Evolutionary conservation across 2,329 filamentous ascomycete species (phyloP), one percentile per base, ranked within the genome.

Genomic region (Furcasterigmium sp.): DNA sequence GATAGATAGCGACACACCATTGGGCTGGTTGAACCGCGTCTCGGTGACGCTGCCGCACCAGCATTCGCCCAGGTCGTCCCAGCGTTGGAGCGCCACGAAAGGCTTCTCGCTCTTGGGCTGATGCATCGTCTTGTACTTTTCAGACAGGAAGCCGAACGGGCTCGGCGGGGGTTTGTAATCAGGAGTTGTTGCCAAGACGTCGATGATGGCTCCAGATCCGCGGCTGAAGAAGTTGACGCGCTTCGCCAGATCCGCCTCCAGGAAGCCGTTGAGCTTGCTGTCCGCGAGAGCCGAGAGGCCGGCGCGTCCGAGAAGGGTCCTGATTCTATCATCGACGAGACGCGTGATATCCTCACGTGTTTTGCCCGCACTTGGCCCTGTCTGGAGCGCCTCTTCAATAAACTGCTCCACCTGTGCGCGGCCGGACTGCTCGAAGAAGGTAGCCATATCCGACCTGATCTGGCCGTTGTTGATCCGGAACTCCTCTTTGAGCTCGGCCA

Each of bases 41-140:
- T 56, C 50, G 1, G 66, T 64, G 4, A 56, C 57, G 0, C 69
- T 73, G 5, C 84, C 82, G 61, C 91, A 97, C 86, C 89, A 97
- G 63, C 89, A 94, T 48, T 97, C 87, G 17, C 86, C 87, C 26
- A 84, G 76, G 39, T 95, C 87, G 9, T 82, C 70, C 89, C 91
- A 95, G 4, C 70, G 65, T 2, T 64, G 58, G 3, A 95, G 70
- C 1, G 85, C 88, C 1, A 71, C 61, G n/a, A 67, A 55, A 0
- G 75, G 72, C 1, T 72, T 65, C 55, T 52, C 32, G 13, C 35
- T 10, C 26, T 23, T 43, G 23, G 19, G 3, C 59, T 15, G n/a
- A 25, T 8, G 18, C 17, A 17, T 25, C 10, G 17, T 5, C 29
- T 35, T 32, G 15, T 35, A 35, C 8, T 25, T 41, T n/a, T n/a